Evolutionary conservation across 169 alveolate genomes (phyloP), one percentile per base, ranked within the genome.

Genomic region (Cystoisospora suis): DNA sequence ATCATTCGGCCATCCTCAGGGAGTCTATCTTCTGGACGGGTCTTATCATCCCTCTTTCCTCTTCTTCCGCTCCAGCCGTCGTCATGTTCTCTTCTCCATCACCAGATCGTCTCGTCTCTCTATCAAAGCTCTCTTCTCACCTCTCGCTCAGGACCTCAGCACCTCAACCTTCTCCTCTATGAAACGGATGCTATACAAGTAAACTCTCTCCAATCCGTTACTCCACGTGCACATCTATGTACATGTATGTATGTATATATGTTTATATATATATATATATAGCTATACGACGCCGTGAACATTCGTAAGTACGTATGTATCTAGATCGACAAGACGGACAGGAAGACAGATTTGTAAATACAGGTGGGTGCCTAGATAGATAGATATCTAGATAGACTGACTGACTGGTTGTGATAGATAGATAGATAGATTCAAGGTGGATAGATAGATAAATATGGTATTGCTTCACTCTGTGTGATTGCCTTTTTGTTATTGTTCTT

Each of bases 71-170:
- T 4, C n/a, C 83, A 72, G 56, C 56, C 83, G 12, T 72, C 83
- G 12, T 29, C 83, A 36, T 38, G 83, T 27, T 72, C 83, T 7
- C 83, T 72, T 17, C 56, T 72, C 38, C 83, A 72, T n/a, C 83
- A 72, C 17, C 83, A 72, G 53, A 3, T 34, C 42, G 34, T 72
- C n/a, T 23, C 83, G 23, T 5, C 32, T 17, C 32, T 32, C n/a
- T 72, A 40, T 27, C 83, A 72, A 72, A 34, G 83, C 56, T 1
- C 56, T 72, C 40, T 17, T 72, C 29, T 23, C 12, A 23, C 65
- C 12, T 12, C 65, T 15, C 29, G 65, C 65, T 12, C 65, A 53
- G 65, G 65, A 53, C 29, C 65, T 53, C 65, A 53, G 23, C 65
- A 53, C 29, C 12, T 15, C 47, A 56, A 34, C 0, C 42, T 38